Evolutionary conservation across 192 early-diverging fungal genomes (phyloP).

Genomic region (Dissophora globulifera): DNA sequence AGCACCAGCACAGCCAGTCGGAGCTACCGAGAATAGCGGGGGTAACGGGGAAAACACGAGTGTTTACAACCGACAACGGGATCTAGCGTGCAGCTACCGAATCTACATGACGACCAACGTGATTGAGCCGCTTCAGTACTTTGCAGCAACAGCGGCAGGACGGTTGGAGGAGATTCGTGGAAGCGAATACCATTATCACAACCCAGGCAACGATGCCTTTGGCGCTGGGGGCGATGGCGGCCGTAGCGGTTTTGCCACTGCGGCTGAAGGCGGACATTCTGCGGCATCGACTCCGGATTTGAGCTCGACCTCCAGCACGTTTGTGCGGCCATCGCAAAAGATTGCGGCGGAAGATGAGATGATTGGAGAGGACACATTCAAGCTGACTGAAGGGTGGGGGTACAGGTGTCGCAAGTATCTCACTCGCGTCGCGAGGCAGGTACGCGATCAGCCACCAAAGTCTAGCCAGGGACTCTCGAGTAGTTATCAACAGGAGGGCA

Average conservation of each 20-base stretch:
- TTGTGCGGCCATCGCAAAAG: not conserved
- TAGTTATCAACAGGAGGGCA: not conserved
- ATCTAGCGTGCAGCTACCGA: slow-evolving; percentile 26
- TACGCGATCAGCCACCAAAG: slow-evolving; percentile 26
- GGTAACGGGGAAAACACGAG: slow-evolving; percentile 26
- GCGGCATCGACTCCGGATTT: slow-evolving; percentile 25
- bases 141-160: slow-evolving; percentile 23
- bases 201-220: too few relatives aligned
- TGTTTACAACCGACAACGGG: slow-evolving; percentile 30
- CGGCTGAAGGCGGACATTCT: slow-evolving; percentile 20
- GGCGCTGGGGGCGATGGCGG: too few relatives aligned
- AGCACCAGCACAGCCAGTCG: not conserved
- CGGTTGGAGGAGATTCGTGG: slow-evolving; percentile 39
- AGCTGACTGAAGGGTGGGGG: slow-evolving; percentile 41
- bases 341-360: slow-evolving; percentile 49
- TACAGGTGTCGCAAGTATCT: slow-evolving; percentile 29
- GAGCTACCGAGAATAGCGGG: not conserved
- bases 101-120: slow-evolving; percentile 53
- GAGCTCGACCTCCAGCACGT: slow-evolving; percentile 1
- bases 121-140: slow-evolving; percentile 33
- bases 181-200: too few relatives aligned
- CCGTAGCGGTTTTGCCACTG: too few relatives aligned
- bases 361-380: slow-evolving; percentile 33
- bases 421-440: slow-evolving; percentile 30
- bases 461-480: not conserved